A percentile compares a stretch with the other conserved stretches of the same genome.
Conservation (phyloP, 1,284 basidiomycete genomes). For the Ganoderma meredithae region DNA sequence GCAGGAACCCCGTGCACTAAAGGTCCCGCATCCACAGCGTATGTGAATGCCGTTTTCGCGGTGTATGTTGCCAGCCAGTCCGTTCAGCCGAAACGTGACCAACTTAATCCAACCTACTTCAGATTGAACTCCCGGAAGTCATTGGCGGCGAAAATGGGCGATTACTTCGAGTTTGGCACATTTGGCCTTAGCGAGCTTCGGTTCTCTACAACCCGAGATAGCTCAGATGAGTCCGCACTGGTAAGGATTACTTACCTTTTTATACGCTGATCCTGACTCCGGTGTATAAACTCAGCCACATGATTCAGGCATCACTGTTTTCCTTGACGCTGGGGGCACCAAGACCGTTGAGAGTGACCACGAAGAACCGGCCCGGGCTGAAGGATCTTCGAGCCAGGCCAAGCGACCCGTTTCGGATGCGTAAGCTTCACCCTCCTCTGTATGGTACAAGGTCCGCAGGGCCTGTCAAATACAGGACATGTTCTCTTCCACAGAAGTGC, state of each 20-base stretch:
- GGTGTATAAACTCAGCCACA: background rate
- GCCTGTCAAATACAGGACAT: background rate
- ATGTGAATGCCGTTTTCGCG: background rate
- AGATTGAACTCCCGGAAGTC: slow-evolving; percentile 5
- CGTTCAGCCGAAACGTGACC: background rate
- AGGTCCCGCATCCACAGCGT: background rate
- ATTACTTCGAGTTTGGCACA: background rate
- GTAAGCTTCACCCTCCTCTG: background rate
- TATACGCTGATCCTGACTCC: background rate
- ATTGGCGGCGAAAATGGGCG: background rate
- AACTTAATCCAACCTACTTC: too few relatives aligned
- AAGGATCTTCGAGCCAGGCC: background rate
- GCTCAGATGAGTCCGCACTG: background rate
- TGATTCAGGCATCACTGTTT: background rate
- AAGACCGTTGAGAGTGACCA: background rate
- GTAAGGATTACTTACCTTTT: background rate
- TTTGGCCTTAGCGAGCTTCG: background rate
- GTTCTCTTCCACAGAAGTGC: background rate
- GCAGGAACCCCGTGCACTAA: background rate
- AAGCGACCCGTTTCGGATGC: background rate
- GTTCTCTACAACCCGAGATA: background rate
- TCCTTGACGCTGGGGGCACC: background rate
- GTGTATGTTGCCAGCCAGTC: background rate
- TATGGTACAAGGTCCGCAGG: background rate
- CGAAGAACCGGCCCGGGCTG: background rate